Percentiles rank a stretch among this genome's conserved stretches.
These are phyloP conservation scores for Tolypocladium cylindrosporum DNA, from an alignment of 2,329 filamentous ascomycete genomes.

Conservation along the genomic window DNA sequence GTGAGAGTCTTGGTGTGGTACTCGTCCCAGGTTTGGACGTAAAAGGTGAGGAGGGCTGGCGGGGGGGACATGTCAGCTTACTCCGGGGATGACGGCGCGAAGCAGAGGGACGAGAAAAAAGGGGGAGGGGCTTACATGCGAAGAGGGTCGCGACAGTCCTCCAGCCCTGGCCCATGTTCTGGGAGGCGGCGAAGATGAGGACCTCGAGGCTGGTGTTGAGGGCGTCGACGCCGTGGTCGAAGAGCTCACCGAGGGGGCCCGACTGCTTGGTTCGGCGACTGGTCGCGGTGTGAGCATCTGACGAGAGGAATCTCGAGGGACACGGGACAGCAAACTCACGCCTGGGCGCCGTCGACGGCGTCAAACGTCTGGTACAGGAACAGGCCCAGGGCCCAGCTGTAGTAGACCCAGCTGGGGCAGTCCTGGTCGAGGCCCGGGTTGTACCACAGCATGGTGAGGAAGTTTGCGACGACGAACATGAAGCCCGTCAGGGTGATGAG, in stretches of 20 bases:
- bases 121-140: conserved; percentile 48
- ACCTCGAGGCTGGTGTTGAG: conserved; percentile 93
- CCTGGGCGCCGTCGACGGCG: conserved; percentile 88
- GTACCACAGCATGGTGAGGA: conserved; percentile 91
- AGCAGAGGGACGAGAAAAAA: conserved; percentile 1
- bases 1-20: conserved; percentile 97
- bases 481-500: conserved; percentile 87
- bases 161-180: conserved; percentile 92
- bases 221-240: conserved; percentile 95
- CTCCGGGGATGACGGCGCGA: neutral
- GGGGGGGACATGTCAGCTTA: neutral
- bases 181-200: conserved; percentile 79
- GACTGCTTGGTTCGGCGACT: conserved; percentile 84
- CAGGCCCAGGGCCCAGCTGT: conserved; percentile 77
- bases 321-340: conserved; percentile 43
- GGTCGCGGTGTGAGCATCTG: neutral
- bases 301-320: neutral
- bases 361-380: conserved; percentile 99
- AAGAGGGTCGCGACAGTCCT: conserved; percentile 76
- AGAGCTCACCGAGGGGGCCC: conserved; percentile 88
- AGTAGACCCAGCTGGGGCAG: conserved; percentile 92
- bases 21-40: conserved; percentile 98
- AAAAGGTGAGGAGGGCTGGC: conserved; percentile 85
- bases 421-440: conserved; percentile 89
- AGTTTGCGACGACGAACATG: conserved; percentile 77